Evolutionary conservation across 2,329 filamentous ascomycete species (phyloP).

Genomic region (Pseudogymnoascus pannorum): DNA sequence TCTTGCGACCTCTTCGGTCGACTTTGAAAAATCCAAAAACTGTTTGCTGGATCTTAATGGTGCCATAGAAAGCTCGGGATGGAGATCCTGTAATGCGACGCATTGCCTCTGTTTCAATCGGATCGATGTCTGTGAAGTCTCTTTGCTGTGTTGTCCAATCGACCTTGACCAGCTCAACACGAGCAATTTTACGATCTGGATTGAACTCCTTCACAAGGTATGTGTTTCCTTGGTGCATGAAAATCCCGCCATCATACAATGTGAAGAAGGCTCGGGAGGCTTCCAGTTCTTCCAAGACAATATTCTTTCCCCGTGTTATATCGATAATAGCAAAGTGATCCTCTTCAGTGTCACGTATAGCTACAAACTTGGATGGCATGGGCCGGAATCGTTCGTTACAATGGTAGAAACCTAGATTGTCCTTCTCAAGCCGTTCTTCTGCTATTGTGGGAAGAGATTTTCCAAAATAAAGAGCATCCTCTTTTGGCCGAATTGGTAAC

Average conservation of each 20-base stretch:
- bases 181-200: slow-evolving; percentile 72
- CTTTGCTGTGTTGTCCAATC: slow-evolving; percentile 93
- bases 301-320: slow-evolving; percentile 71
- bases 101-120: slow-evolving; percentile 83
- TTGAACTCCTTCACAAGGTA: slow-evolving; percentile 88
- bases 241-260: slow-evolving; percentile 94
- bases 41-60: slow-evolving; percentile 76
- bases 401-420: slow-evolving; percentile 78
- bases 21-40: slow-evolving; percentile 98
- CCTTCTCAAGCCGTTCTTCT: slow-evolving; percentile 63
- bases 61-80: slow-evolving; percentile 74
- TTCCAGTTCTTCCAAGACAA: slow-evolving; percentile 91
- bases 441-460: slow-evolving; percentile 64
- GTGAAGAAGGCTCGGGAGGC: slow-evolving; percentile 92
- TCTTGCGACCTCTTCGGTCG: slow-evolving; percentile 74
- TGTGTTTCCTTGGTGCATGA: slow-evolving; percentile 88
- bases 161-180: slow-evolving; percentile 81
- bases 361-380: slow-evolving; percentile 71
- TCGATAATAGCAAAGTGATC: slow-evolving; percentile 94
- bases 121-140: slow-evolving; percentile 90
- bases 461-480: slow-evolving; percentile 75
- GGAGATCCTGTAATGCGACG: slow-evolving; percentile 57
- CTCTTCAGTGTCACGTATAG: slow-evolving; percentile 82
- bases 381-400: slow-evolving; percentile 85
- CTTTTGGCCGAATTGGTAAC: slow-evolving; percentile 76